Percentiles rank a stretch among this genome's conserved stretches.
These are phyloP conservation scores for Sphenostylis stenocarpa DNA, from an alignment of 306 rosid species.

Conservation along the genomic window DNA sequence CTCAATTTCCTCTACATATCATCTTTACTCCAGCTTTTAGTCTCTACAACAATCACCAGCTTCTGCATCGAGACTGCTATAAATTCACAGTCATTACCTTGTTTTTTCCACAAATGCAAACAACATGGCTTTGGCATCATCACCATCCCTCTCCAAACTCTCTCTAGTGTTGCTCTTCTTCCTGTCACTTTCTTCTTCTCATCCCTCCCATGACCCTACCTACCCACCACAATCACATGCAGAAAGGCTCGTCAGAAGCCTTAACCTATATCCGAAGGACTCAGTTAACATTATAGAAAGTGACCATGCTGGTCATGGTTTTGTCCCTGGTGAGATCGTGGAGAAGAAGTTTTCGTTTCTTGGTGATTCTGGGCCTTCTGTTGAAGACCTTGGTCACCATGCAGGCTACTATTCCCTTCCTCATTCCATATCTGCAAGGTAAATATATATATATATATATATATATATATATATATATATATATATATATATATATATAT, in stretches of 20 bases:
- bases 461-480: too few relatives aligned
- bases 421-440: conserved; percentile 74
- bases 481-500: too few relatives aligned
- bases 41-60: too few relatives aligned
- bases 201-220: background rate
- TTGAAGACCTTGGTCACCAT: conserved; percentile 29
- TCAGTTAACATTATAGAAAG: conserved; percentile 41
- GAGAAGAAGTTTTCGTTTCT: conserved; percentile 60
- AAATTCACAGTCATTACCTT: conserved; percentile 35
- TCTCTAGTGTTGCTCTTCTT: conserved; percentile 35
- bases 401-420: conserved; percentile 64
- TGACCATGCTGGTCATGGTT: conserved; percentile 30
- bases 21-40: too few relatives aligned
- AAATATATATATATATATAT: too few relatives aligned
- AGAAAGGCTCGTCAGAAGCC: conserved; percentile 59
- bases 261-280: conserved; percentile 67
- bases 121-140: conserved; percentile 47
- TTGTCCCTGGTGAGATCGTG: conserved; percentile 45
- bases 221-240: conserved; percentile 50
- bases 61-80: conserved; percentile 23
- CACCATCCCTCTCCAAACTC: conserved; percentile 3
- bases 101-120: conserved; percentile 9
- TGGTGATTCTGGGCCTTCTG: conserved; percentile 43
- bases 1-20: too few relatives aligned
- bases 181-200: conserved; percentile 27